Evolutionary conservation across 495 filamentous ascomycete genomes (phyloP).

Genomic region (Letharia columbiana): DNA sequence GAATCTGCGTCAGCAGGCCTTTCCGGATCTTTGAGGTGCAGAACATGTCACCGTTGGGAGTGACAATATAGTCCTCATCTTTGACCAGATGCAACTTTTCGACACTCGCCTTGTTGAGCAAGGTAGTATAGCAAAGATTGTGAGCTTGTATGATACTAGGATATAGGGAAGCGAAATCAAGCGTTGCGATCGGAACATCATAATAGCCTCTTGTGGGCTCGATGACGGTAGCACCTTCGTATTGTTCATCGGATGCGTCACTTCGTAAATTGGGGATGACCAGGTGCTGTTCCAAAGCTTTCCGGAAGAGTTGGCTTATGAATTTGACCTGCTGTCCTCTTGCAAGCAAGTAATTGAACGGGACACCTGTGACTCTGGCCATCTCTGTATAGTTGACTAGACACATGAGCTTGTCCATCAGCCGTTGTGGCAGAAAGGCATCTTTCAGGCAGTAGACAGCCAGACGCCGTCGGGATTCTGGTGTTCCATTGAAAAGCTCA

Average conservation of each 20-base stretch:
- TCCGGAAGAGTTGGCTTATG: conserved; percentile 92
- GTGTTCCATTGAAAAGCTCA: conserved; percentile 88
- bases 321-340: conserved; percentile 97
- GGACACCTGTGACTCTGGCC: conserved; percentile 97
- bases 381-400: conserved; percentile 98
- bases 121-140: conserved; percentile 95
- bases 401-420: conserved; percentile 97
- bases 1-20: conserved; percentile 85
- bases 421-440: conserved; percentile 84
- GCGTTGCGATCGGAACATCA: conserved; percentile 84
- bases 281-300: conserved; percentile 81
- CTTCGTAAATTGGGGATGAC: conserved; percentile 79
- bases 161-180: conserved; percentile 98
- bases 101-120: conserved; percentile 71
- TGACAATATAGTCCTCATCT: conserved; percentile 92
- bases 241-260: conserved; percentile 67
- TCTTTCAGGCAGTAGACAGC: conserved; percentile 98
- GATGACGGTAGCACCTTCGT: conserved; percentile 97
- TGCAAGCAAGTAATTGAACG: conserved; percentile 88
- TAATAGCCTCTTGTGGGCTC: conserved; percentile 91
- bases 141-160: conserved; percentile 98
- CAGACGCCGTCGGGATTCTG: conserved; percentile 79
- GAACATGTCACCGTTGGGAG: conserved; percentile 90
- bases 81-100: conserved; percentile 66
- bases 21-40: conserved; percentile 82